phyloP scores from a whole-genome alignment of 2,329 filamentous ascomycete genomes.

The Diaporthe capsici region DNA sequence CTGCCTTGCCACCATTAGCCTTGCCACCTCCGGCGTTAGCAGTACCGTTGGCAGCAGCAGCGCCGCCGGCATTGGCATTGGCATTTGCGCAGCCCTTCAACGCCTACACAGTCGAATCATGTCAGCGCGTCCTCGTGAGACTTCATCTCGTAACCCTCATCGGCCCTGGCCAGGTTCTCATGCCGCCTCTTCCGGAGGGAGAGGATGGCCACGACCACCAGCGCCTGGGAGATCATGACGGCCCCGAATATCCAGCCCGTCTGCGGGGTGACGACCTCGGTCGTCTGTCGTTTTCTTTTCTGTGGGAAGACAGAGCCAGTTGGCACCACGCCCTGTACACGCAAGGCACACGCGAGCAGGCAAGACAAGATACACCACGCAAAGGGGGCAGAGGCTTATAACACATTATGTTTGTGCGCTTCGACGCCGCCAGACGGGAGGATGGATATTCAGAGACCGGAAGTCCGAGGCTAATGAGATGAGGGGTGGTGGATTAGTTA shows the following conservation, averaged over 20 bases:
- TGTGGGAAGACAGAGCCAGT: slow-evolving; percentile 32
- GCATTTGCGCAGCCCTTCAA: background rate
- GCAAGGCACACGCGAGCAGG: slow-evolving; percentile 11
- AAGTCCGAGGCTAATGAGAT: slow-evolving; percentile 4
- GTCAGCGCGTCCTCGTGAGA: slow-evolving; percentile 16
- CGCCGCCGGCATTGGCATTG: background rate
- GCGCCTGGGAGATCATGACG: slow-evolving; percentile 23
- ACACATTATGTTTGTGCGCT: background rate
- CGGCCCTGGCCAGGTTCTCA: slow-evolving; percentile 2
- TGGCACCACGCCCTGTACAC: slow-evolving; percentile 18
- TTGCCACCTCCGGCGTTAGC: background rate
- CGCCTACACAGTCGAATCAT: background rate
- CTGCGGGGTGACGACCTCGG: slow-evolving; percentile 11
- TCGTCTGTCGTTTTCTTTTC: slow-evolving; percentile 35
- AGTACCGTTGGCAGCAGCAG: background rate
- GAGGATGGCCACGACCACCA: slow-evolving; percentile 10
- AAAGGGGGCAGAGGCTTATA: background rate
- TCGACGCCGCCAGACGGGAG: background rate
- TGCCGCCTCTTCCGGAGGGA: slow-evolving; percentile 13
- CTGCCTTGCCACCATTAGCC: background rate
- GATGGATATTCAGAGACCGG: slow-evolving; percentile 27
- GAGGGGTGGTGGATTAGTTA: background rate
- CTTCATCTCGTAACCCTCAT: slow-evolving; percentile 23
- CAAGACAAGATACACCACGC: background rate
- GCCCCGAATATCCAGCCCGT: slow-evolving; percentile 38